Base-by-base conservation (phyloP, 2,329 filamentous ascomycete species). In the Fusarium pseudoanthophilum region DNA sequence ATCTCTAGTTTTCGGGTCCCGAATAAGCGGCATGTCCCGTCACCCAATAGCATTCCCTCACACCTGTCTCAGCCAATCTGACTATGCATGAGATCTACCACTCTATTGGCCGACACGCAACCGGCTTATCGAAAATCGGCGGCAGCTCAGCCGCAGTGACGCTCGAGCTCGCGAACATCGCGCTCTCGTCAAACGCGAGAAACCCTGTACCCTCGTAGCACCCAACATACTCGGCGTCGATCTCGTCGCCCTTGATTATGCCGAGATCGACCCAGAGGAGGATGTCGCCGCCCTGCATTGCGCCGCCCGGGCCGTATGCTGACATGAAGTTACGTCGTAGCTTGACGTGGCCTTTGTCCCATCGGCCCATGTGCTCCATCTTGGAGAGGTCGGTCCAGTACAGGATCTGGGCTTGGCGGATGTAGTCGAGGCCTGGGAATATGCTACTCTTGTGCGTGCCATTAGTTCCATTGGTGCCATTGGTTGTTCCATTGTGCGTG, bases 221-320 rank as follows among this genome's bases (percentile, higher is more conserved):
- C 4, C 72, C 72, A 46, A 74, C 34, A 24, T 73, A 73, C 45
- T 74, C 72, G 2, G 72, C 72, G 18, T 69, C 67, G 20, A 74
- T 58, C 30, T 74, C 72, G 8, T 68, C 21, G 2, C 67, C 51
- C 34, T 73, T 73, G 15, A 73, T 28, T 2, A 74, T 64, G 2
- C 71, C 67, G 13, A 71, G 34, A 32, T 74, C 72, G n/a, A 73
- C 72, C 72, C 72, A 73, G 21, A 74, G 53, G n/a, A 69, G 26
- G 7, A 74, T 10, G 7, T 74, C 52, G 2, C 67, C 53, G 16
- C 48, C 67, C 24, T 69, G 49, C 45, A 73, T 61, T 1, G 10
- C n/a, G 4, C 72, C 72, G 4, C 58, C 67, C 5, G 70, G 53
- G 4, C 63, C 58, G 37, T 74, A 74, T 21, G 67, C 58, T 28